These are phyloP conservation scores for Salvia rosmarinus DNA, from an alignment of 257 asterid species.

Conservation along the genomic window DNA sequence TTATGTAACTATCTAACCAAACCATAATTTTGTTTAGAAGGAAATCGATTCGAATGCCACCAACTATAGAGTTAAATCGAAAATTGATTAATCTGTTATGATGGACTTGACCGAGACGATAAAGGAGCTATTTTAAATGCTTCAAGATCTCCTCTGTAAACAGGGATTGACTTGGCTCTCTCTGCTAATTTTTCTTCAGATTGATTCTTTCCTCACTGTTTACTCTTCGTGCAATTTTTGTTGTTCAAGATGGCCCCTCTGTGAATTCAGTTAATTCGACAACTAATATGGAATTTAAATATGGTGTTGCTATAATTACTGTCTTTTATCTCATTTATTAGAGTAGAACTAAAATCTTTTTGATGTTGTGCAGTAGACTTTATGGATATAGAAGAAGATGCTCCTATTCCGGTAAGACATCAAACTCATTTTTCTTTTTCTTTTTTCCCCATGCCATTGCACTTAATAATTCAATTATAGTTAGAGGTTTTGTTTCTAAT, in stretches of 20 bases:
- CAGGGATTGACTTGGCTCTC: background rate
- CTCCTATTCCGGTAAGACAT: too few species aligned
- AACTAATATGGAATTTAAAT: background rate
- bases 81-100: background rate
- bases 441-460: too few species aligned
- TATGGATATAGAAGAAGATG: too few species aligned
- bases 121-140: background rate
- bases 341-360: too few species aligned
- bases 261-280: background rate
- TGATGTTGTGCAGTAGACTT: too few species aligned
- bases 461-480: too few species aligned
- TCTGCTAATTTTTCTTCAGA: slow-evolving; percentile 5
- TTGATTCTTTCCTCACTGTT: too few species aligned
- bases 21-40: background rate
- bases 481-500: too few species aligned
- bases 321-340: background rate
- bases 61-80: slow-evolving; percentile 5
- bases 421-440: too few species aligned
- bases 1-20: background rate
- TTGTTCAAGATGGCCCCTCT: slow-evolving; percentile 5
- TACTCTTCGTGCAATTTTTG: too few species aligned
- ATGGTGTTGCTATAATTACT: background rate
- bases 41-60: background rate
- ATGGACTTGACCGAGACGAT: slow-evolving; percentile 5
- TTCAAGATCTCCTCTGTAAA: background rate